These are phyloP conservation scores for Yamadazyma takamatsuzukensis DNA, from an alignment of 805 yeast species.

Conservation along the genomic window DNA sequence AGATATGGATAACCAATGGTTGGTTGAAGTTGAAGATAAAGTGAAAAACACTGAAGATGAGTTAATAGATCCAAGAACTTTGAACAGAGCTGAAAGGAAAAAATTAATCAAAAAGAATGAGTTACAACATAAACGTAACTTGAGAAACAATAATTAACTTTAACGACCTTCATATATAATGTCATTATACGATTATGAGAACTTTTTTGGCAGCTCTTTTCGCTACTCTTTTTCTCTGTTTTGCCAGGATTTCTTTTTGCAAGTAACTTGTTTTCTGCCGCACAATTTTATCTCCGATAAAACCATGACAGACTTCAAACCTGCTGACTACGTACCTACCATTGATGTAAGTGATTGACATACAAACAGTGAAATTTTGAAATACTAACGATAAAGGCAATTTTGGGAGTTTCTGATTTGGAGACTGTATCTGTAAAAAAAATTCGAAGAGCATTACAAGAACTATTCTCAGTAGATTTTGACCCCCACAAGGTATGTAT, in stretches of 20 bases:
- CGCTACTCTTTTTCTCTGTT: not conserved
- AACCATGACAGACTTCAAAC: slow-evolving; percentile 4
- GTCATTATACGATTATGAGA: not conserved
- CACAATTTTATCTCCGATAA: not conserved
- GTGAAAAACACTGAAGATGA: slow-evolving; percentile 51
- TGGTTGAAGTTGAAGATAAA: slow-evolving; percentile 86
- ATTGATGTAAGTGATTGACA: slow-evolving; percentile 58
- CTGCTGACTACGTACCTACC: slow-evolving; percentile 49
- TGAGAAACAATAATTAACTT: slow-evolving; percentile 31
- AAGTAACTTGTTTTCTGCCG: not conserved
- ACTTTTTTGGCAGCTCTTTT: not conserved
- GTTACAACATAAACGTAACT: slow-evolving; percentile 79
- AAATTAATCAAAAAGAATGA: slow-evolving; percentile 79
- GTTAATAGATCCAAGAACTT: slow-evolving; percentile 81
- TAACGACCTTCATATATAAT: not conserved
- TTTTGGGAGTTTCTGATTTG: slow-evolving; percentile 65
- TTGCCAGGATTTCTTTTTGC: not conserved
- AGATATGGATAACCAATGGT: slow-evolving; percentile 85
- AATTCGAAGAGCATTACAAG: slow-evolving; percentile 70
- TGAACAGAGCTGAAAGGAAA: slow-evolving; percentile 80
- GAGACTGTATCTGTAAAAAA: slow-evolving; percentile 68
- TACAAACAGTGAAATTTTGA: not conserved
- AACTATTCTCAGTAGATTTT: slow-evolving; percentile 57
- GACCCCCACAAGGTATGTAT: slow-evolving; percentile 38
- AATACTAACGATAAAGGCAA: slow-evolving; percentile 49